A percentile compares a stretch with the other conserved stretches of the same genome.
These are phyloP conservation scores for Trichoderma asperelloides DNA, from an alignment of 495 filamentous ascomycete species.

Conservation along the genomic window DNA sequence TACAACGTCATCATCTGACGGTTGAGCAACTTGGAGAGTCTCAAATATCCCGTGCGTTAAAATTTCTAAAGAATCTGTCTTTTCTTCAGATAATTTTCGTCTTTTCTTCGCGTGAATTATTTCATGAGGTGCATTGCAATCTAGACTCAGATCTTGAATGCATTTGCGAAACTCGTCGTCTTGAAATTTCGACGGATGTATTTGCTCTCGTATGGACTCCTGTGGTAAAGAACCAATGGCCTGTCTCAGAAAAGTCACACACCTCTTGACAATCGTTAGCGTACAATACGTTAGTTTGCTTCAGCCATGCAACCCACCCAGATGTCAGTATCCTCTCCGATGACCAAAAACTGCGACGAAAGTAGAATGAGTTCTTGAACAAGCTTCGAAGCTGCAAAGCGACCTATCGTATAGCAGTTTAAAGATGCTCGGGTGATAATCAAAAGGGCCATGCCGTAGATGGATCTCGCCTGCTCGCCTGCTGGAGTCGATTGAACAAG, in stretches of 20 bases:
- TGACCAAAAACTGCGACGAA: neutral
- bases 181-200: conserved; percentile 5
- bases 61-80: neutral
- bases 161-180: neutral
- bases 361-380: conserved; percentile 9
- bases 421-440: neutral
- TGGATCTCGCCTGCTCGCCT: conserved; percentile 1
- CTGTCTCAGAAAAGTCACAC: neutral
- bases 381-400: conserved; percentile 8
- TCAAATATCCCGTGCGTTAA: neutral
- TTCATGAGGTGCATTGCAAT: neutral
- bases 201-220: neutral
- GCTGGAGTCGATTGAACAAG: neutral
- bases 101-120: neutral
- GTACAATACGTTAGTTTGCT: neutral
- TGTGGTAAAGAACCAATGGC: neutral
- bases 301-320: neutral
- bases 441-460: conserved; percentile 5
- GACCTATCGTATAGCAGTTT: neutral
- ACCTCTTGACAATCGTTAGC: neutral
- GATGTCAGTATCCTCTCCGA: conserved; percentile 9
- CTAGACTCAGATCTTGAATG: neutral
- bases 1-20: neutral
- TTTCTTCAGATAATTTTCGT: neutral
- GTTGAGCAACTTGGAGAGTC: neutral